Evolutionary conservation across 208 protist species (phyloP).

Genomic region (Acanthamoeba triangularis): DNA sequence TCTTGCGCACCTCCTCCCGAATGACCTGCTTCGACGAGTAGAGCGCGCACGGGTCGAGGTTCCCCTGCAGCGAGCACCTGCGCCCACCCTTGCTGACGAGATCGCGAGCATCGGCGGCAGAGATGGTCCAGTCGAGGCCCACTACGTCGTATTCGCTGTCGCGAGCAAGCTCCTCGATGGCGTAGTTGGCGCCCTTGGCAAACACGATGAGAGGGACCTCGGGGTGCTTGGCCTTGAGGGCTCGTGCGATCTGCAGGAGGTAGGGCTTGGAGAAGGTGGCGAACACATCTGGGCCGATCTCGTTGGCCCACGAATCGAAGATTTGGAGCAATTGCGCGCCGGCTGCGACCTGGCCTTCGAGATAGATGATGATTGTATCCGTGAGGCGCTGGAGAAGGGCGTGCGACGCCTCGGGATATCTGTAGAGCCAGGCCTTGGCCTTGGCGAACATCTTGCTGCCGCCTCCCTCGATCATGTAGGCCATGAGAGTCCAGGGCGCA

Average conservation of each 20-base stretch:
- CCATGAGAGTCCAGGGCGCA: constrained; percentile 92
- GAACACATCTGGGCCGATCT: constrained; percentile 89
- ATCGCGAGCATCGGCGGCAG: constrained; percentile 78
- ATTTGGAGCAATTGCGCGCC: constrained; percentile 92
- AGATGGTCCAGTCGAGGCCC: constrained; percentile 92
- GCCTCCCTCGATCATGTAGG: constrained; percentile 93
- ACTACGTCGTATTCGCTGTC: constrained; percentile 90
- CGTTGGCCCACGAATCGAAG: constrained; percentile 93
- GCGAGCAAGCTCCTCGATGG: constrained; percentile 83
- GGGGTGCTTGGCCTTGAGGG: constrained; percentile 85
- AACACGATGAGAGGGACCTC: constrained; percentile 92
- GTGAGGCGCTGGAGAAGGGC: constrained; percentile 88
- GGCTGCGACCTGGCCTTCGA: constrained; percentile 89
- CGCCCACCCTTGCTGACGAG: constrained; percentile 18
- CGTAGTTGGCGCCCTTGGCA: constrained; percentile 90
- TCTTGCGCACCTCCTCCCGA: constrained; percentile 78
- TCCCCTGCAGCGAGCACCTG: constrained; percentile 88
- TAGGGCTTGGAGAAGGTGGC: constrained; percentile 90
- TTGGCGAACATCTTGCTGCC: constrained; percentile 87
- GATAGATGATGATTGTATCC: constrained; percentile 84
- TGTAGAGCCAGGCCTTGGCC: constrained; percentile 91
- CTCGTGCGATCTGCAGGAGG: constrained; percentile 87
- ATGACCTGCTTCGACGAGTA: constrained; percentile 83
- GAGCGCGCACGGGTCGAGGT: constrained; percentile 89
- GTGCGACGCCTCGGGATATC: constrained; percentile 85